Evolutionary conservation across 2,329 filamentous ascomycete genomes (phyloP), one percentile per base, ranked within the genome.

Genomic region (Sporothrix phasma): DNA sequence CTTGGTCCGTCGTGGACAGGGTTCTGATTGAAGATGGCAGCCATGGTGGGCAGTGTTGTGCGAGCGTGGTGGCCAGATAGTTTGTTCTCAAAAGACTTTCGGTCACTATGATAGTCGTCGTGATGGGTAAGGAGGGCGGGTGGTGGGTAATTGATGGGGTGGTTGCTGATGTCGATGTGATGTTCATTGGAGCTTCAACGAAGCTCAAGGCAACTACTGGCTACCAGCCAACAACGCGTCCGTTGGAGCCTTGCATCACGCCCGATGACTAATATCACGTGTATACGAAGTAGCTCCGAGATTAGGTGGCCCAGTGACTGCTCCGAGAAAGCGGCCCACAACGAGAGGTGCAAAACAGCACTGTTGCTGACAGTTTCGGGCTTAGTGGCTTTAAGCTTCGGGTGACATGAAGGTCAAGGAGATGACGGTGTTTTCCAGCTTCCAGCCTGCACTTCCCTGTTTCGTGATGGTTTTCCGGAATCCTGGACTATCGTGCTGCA

Each of bases 21-120:
- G 75, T 87, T 88, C 76, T 88, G 84, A 77, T 84, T 87, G 77
- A 87, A 87, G 81, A 87, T 85, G 74, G 84, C 81, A 70, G 80
- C 79, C 83, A 87, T 87, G 64, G 71, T 79, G 73, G 43, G 47
- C 31, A 13, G 34, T 46, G 7, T n/a, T n/a, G n/a, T n/a, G n/a
- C n/a, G n/a, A n/a, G n/a, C n/a, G n/a, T n/a, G n/a, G n/a, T n/a
- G n/a, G n/a, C n/a, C n/a, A n/a, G n/a, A n/a, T n/a, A n/a, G n/a
- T n/a, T n/a, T n/a, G n/a, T n/a, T n/a, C n/a, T n/a, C n/a, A n/a
- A n/a, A n/a, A n/a, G n/a, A n/a, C n/a, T 56, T n/a, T 3, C n/a
- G 15, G n/a, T 24, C 51, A 6, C 19, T n/a, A 39, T 54, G 31
- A 29, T n/a, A 15, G 10, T 39, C n/a, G 31, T 13, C 34, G 31